Evolutionary conservation across 345 rosid species (phyloP).

Genomic region (Stellera chamaejasme): DNA sequence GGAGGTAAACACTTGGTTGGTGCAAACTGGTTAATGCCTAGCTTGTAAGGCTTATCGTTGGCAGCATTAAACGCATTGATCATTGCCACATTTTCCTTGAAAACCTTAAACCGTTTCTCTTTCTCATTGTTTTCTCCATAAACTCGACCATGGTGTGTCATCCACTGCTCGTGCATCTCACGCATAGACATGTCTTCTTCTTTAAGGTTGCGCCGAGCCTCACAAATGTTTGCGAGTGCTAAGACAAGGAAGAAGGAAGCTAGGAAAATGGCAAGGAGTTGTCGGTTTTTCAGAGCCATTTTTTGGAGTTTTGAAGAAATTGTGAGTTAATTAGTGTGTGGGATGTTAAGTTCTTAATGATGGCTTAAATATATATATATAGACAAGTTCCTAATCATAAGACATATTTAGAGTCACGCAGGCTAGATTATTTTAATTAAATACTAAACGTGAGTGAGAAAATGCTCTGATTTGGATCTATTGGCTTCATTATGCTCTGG

Average conservation of each 20-base stretch:
- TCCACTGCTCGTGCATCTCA: conserved; percentile 28
- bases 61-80: conserved; percentile 28
- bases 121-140: conserved; percentile 24
- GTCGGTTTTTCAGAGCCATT: conserved; percentile 9
- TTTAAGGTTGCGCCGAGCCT: conserved; percentile 12
- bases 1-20: conserved; percentile 35
- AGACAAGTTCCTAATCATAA: not conserved
- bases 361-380: conserved; percentile 1
- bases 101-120: conserved; percentile 29
- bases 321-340: too few relatives aligned
- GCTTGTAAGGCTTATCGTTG: conserved; percentile 28
- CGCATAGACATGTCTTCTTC: conserved; percentile 7
- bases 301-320: not conserved
- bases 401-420: not conserved
- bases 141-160: conserved; percentile 18
- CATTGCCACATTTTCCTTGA: conserved; percentile 25
- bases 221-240: too few relatives aligned
- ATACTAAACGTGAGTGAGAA: not conserved
- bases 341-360: not conserved
- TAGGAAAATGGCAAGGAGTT: conserved; percentile 1
- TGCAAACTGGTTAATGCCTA: conserved; percentile 41
- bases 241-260: conserved; percentile 16
- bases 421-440: not conserved
- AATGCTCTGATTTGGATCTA: conserved; percentile 11
- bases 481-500: too few relatives aligned